phyloP scores from a whole-genome alignment of 768 basidiomycete species.

The Hortiboletus campestris region DNA sequence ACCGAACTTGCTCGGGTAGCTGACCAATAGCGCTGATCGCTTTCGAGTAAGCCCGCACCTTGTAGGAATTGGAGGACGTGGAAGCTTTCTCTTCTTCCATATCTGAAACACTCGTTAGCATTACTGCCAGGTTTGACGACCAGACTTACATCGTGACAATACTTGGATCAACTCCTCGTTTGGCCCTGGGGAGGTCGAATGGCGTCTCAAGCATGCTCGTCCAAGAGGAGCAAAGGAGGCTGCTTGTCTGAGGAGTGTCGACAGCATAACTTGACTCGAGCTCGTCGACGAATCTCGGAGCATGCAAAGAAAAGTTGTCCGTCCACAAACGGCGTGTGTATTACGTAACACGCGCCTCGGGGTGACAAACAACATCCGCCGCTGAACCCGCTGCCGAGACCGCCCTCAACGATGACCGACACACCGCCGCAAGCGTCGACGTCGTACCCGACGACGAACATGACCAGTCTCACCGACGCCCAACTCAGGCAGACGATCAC shows the following conservation, averaged over 20 bases:
- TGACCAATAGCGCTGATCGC: conserved; percentile 45
- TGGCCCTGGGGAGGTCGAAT: conserved; percentile 24
- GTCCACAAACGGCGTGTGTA: background rate
- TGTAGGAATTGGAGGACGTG: conserved; percentile 41
- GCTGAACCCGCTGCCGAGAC: background rate
- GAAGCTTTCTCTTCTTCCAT: conserved; percentile 43
- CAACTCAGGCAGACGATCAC: conserved; percentile 64
- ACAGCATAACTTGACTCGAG: conserved; percentile 17
- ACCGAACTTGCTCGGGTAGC: conserved; percentile 42
- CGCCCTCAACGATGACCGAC: conserved; percentile 26
- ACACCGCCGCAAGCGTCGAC: conserved; percentile 27
- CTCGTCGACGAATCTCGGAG: background rate
- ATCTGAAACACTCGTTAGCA: conserved; percentile 25
- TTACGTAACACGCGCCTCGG: conserved; percentile 30
- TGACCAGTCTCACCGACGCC: conserved; percentile 53
- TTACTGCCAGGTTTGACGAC: background rate
- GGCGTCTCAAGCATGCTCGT: conserved; percentile 11
- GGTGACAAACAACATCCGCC: background rate
- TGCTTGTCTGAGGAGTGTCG: conserved; percentile 9
- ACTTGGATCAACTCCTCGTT: conserved; percentile 41
- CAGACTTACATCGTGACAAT: conserved; percentile 41
- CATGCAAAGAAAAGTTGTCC: background rate
- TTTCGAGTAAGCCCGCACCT: conserved; percentile 47
- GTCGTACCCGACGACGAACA: conserved; percentile 34
- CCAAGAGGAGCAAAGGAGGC: background rate